Conservation (phyloP, 345 rosid species). For the Trapa bicornis region DNA sequence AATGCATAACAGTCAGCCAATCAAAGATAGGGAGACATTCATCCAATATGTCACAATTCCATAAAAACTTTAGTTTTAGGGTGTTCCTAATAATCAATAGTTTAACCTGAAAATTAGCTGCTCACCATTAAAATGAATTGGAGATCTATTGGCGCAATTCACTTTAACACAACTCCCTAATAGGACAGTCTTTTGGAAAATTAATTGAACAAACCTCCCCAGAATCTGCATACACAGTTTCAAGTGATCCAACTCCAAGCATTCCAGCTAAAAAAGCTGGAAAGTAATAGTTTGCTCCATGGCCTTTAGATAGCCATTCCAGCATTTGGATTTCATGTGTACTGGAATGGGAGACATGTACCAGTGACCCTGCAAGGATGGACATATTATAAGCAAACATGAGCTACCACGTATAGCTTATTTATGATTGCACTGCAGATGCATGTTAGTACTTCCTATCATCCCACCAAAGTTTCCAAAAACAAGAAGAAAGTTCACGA, state of each 20-base stretch:
- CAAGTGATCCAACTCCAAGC: slow-evolving; percentile 39
- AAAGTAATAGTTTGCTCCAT: slow-evolving; percentile 8
- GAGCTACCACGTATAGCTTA: not conserved
- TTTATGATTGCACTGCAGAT: not conserved
- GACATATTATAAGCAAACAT: not conserved
- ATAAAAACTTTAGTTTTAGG: not conserved
- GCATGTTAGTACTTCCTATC: not conserved
- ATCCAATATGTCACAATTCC: not conserved
- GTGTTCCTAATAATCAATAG: not conserved
- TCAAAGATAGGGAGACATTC: not conserved
- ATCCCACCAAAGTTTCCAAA: not conserved
- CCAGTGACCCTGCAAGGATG: slow-evolving; percentile 19
- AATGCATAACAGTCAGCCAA: not conserved
- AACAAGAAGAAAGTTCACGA: not conserved
- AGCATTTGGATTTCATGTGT: slow-evolving; percentile 14
- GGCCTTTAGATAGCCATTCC: slow-evolving; percentile 6
- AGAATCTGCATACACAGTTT: slow-evolving; percentile 55
- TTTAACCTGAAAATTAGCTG: not conserved
- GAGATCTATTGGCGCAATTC: not conserved
- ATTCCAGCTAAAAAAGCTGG: slow-evolving; percentile 45
- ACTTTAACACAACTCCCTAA: not conserved
- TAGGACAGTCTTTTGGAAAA: not conserved
- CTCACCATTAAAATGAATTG: not conserved
- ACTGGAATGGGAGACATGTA: slow-evolving; percentile 10
- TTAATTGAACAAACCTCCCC: slow-evolving; percentile 34